A percentile compares a stretch with the other conserved stretches of the same genome.
Conservation (phyloP, 768 basidiomycete genomes). For the Termitomyces heimii region DNA sequence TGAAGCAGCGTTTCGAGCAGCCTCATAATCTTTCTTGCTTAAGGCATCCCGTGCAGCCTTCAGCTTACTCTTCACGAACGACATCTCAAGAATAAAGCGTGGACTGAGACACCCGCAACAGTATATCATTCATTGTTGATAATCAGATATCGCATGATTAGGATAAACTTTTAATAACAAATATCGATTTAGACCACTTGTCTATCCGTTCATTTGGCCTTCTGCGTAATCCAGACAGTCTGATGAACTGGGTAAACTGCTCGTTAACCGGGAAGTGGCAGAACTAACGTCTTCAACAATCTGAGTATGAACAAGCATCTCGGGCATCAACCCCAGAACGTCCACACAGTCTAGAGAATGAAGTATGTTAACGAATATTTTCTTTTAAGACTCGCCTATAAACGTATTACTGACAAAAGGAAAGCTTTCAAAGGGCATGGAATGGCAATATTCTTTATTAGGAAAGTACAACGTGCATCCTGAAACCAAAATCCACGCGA, state of each 20-base stretch:
- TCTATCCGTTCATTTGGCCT: background rate
- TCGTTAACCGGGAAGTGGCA: too few species aligned
- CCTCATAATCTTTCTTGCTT: conserved; percentile 65
- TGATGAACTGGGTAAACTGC: too few species aligned
- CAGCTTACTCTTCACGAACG: conserved; percentile 65
- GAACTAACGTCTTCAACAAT: too few species aligned
- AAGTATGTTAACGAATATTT: too few species aligned
- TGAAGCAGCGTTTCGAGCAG: conserved; percentile 60
- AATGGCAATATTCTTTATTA: background rate
- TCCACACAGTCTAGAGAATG: background rate
- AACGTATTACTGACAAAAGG: too few species aligned
- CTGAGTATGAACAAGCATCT: too few species aligned
- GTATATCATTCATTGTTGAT: background rate
- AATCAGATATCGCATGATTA: background rate
- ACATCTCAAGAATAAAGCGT: conserved; percentile 21
- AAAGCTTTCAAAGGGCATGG: background rate
- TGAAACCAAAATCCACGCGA: background rate
- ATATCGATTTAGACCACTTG: too few species aligned
- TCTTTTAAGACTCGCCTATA: too few species aligned
- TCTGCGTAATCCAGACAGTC: too few species aligned
- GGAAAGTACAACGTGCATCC: background rate
- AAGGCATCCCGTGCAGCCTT: conserved; percentile 76
- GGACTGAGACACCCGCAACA: background rate
- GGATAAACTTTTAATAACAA: background rate
- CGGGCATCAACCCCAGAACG: background rate